A percentile compares a stretch with the other conserved stretches of the same genome.
Evolutionary conservation across 116 monocot species (phyloP).

Genomic region (Cymodocea nodosa): DNA sequence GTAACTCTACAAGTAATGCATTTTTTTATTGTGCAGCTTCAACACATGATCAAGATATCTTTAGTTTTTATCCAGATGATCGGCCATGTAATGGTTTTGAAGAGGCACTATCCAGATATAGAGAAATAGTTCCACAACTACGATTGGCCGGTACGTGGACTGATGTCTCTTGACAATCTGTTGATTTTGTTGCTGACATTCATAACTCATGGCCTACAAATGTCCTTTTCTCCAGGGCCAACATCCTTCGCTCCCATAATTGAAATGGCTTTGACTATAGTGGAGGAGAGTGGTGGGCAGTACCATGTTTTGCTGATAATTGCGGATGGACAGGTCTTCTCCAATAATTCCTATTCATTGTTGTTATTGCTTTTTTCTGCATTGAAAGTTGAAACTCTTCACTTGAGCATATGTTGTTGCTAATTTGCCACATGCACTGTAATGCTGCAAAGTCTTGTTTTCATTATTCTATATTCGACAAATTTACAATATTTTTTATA

Average conservation of each 20-base stretch:
- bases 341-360: not conserved
- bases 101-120: slow-evolving; percentile 53
- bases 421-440: not conserved
- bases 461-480: not conserved
- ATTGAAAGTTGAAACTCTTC: not conserved
- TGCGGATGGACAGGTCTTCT: slow-evolving; percentile 63
- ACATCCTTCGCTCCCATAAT: slow-evolving; percentile 80
- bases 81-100: slow-evolving; percentile 66
- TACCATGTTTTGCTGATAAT: slow-evolving; percentile 90
- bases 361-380: not conserved
- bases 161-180: not conserved
- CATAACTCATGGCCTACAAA: not conserved
- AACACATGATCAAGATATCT: slow-evolving; percentile 80
- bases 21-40: slow-evolving; percentile 37
- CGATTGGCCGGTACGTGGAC: slow-evolving; percentile 40
- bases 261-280: slow-evolving; percentile 69
- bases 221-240: slow-evolving; percentile 31
- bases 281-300: slow-evolving; percentile 67
- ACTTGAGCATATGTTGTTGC: not conserved
- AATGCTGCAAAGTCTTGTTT: too few species aligned
- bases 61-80: slow-evolving; percentile 66
- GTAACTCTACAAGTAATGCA: not conserved
- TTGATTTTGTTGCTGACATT: not conserved
- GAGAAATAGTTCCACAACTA: slow-evolving; percentile 60
- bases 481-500: not conserved